Evolutionary conservation across 495 filamentous ascomycete genomes (phyloP), one percentile per base, ranked within the genome.

Genomic region (Viridothelium virens): DNA sequence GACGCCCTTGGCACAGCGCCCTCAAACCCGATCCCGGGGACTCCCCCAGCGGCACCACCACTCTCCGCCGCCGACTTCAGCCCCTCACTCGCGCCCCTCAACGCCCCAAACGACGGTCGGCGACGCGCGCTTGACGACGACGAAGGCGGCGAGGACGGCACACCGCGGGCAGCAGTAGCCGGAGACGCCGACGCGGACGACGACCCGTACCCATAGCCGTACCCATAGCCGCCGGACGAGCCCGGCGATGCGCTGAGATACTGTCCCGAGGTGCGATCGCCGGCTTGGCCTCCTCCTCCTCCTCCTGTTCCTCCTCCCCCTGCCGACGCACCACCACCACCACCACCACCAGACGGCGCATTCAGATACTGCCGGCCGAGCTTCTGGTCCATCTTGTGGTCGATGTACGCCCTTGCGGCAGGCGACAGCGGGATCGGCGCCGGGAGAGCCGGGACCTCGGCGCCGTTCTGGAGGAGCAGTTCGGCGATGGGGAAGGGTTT

Each of bases 391-490:
- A 83, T 86, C 71, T 96, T 96, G 73, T 90, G 85, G 64, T 92
- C 91, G 59, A 97, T 77, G 71, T 97, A 98, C 38, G 89, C 74
- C 70, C 88, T 85, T 1, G 93, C 95, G 31, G 87, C 84, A 25
- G 84, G 75, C 41, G 87, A 89, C 3, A 97, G 83, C 12, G 89
- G 88, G 70, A 93, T 90, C 3, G 89, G 87, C 6, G 90, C 89
- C 56, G 87, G 81, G 6, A 83, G 76, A 1, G 81, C 74, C 0
- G 94, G 92, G 18, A 97, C 89, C 56, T 95, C 91, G 7, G 91
- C 92, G 38, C 94, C 94, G 74, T 97, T 97, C 71, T 96, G 94
- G 25, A 97, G 81, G 11, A 98, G 83, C 61, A 97, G 82, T 77
- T 98, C 94, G 37, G 94, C 95, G 34, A 97, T 79, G 0, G 95